Conservation (phyloP, 495 filamentous ascomycete genomes). For the Neurospora sublineolata region DNA sequence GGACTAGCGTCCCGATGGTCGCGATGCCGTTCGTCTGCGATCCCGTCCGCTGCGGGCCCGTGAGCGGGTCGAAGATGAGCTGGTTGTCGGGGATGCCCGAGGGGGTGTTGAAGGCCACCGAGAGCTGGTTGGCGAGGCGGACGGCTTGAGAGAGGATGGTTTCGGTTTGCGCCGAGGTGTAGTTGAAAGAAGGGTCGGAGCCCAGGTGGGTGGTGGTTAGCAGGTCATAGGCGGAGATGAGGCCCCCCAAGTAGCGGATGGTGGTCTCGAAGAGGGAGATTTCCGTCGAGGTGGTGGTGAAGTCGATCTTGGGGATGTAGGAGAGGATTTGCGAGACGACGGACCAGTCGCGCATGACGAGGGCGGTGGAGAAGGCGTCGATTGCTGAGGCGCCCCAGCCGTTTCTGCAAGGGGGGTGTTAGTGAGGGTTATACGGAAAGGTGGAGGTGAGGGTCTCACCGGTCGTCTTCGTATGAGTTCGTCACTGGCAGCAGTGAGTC, state of each 20-base stretch:
- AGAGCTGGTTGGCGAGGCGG: slow-evolving; percentile 58
- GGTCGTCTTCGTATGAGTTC: slow-evolving; percentile 54
- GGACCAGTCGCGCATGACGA: slow-evolving; percentile 60
- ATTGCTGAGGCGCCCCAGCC: slow-evolving; percentile 80
- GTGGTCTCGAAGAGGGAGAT: slow-evolving; percentile 85
- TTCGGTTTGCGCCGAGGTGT: slow-evolving; percentile 37
- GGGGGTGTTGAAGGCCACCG: slow-evolving; percentile 66
- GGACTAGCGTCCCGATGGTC: slow-evolving; percentile 59
- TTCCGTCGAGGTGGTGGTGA: slow-evolving; percentile 41
- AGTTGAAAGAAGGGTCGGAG: slow-evolving; percentile 27
- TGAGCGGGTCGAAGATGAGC: slow-evolving; percentile 41
- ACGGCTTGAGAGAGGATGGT: slow-evolving; percentile 54
- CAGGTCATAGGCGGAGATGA: slow-evolving; percentile 75
- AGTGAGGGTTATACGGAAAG: too few species aligned
- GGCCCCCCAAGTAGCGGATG: slow-evolving; percentile 73
- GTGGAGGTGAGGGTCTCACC: too few species aligned
- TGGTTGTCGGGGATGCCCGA: slow-evolving; percentile 69
- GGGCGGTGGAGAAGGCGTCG: slow-evolving; percentile 71
- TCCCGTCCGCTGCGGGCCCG: slow-evolving; percentile 28
- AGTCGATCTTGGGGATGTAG: slow-evolving; percentile 59
- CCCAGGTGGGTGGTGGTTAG: slow-evolving; percentile 51
- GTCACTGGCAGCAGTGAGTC: slow-evolving; percentile 64
- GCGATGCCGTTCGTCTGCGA: slow-evolving; percentile 55
- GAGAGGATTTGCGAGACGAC: slow-evolving; percentile 59
- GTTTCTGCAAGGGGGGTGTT: slow-evolving; percentile 43